Percentiles rank a stretch among this genome's conserved stretches.
phyloP scores from a whole-genome alignment of 176 grass and related monocot species.

The Triticum timopheevii region DNA sequence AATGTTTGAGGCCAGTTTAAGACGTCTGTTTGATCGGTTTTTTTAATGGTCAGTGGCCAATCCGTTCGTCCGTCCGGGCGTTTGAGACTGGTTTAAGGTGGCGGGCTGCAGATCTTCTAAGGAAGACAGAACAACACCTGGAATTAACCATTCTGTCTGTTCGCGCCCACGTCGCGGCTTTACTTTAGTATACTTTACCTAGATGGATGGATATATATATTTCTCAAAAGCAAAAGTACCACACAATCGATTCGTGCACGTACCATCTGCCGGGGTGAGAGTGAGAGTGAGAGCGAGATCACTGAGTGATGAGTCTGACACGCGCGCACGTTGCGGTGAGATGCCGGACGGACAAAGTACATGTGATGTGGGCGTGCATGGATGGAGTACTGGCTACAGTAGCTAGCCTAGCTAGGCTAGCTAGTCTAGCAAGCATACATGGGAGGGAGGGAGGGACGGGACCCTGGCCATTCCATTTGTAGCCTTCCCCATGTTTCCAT shows the following conservation, averaged over 20 bases:
- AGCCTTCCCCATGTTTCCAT: constrained; percentile 62
- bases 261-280: not conserved
- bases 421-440: not conserved
- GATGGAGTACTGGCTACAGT: not conserved
- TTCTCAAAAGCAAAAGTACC: no score
- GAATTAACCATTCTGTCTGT: no score
- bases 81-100: no score
- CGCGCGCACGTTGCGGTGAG: not conserved
- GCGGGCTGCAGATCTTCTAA: no score
- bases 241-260: not conserved
- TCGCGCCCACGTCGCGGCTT: no score
- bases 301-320: not conserved
- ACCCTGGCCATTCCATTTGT: constrained; percentile 64
- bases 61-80: no score
- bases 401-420: not conserved
- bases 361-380: not conserved
- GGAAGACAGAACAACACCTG: no score
- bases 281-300: not conserved
- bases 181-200: no score
- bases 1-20: no score
- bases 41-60: no score
- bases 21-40: no score
- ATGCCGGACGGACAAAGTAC: not conserved
- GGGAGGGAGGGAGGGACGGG: not conserved
- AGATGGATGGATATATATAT: no score